Percentiles rank a stretch among this genome's conserved stretches.
These are phyloP conservation scores for Thraustotheca clavata DNA, from an alignment of 352 stramenopile genomes.

Conservation along the genomic window DNA sequence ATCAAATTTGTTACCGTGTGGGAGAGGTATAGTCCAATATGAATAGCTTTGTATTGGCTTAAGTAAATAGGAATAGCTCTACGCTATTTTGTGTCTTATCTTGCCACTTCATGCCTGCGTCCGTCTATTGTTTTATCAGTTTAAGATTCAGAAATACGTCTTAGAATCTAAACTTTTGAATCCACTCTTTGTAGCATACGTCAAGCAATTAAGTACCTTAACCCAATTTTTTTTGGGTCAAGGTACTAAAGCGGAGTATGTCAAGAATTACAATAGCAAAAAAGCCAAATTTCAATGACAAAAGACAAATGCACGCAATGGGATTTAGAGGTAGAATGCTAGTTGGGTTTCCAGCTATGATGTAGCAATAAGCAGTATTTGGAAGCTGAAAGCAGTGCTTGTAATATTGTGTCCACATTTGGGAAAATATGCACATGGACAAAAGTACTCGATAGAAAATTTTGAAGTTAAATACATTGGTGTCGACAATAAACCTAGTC, in stretches of 20 bases:
- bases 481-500: too few relatives aligned
- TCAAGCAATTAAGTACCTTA: too few relatives aligned
- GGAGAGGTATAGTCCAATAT: not conserved
- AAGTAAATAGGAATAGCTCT: too few relatives aligned
- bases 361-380: not conserved
- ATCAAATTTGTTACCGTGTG: not conserved
- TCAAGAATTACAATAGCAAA: not conserved
- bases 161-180: too few relatives aligned
- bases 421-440: not conserved
- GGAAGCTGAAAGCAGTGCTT: not conserved
- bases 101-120: too few relatives aligned
- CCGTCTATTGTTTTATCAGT: too few relatives aligned
- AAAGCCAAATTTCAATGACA: not conserved
- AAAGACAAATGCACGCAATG: constrained; percentile 79
- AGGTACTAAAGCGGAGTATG: not conserved
- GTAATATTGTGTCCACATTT: not conserved
- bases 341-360: not conserved
- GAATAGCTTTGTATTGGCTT: not conserved
- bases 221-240: too few relatives aligned
- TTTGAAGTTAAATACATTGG: too few relatives aligned
- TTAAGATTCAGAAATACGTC: too few relatives aligned
- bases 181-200: too few relatives aligned
- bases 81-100: too few relatives aligned
- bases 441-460: not conserved
- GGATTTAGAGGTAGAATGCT: constrained; percentile 80